Percentiles rank a stretch among this genome's conserved stretches.
Conservation (phyloP, 2,329 filamentous ascomycete species). For the Aspergillus arachidicola region DNA sequence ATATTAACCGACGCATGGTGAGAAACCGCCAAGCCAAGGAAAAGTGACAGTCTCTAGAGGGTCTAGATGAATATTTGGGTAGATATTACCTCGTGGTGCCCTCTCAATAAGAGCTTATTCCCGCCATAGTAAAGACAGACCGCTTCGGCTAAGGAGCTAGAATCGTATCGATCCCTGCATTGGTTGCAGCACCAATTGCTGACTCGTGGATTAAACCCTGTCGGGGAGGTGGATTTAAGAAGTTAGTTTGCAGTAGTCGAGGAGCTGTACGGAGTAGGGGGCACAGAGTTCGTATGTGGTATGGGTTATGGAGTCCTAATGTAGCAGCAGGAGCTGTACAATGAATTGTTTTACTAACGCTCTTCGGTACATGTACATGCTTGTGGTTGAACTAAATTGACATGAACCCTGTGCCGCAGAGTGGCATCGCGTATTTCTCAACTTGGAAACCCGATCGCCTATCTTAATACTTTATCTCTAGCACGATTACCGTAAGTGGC, state of each 20-base stretch:
- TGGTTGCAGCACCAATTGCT: background rate
- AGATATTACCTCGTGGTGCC: background rate
- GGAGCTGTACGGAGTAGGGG: background rate
- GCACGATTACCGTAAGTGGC: background rate
- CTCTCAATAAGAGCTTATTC: background rate
- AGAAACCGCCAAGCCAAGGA: background rate
- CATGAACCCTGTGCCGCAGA: background rate
- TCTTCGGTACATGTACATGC: background rate
- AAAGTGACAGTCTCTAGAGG: background rate
- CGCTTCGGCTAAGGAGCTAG: background rate
- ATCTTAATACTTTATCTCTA: background rate
- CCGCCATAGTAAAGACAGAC: background rate
- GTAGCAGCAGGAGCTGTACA: background rate
- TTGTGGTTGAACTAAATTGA: background rate
- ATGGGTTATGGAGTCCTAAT: background rate
- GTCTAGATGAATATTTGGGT: background rate
- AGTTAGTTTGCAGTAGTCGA: background rate
- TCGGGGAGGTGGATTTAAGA: background rate
- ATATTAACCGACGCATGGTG: background rate
- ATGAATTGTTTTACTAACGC: background rate
- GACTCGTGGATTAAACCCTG: background rate
- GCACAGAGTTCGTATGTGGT: background rate
- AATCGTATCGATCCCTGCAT: background rate
- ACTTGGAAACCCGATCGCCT: background rate
- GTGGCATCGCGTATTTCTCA: background rate